Evolutionary conservation across 495 filamentous ascomycete genomes (phyloP).

Genomic region (Penicillium paradoxum): DNA sequence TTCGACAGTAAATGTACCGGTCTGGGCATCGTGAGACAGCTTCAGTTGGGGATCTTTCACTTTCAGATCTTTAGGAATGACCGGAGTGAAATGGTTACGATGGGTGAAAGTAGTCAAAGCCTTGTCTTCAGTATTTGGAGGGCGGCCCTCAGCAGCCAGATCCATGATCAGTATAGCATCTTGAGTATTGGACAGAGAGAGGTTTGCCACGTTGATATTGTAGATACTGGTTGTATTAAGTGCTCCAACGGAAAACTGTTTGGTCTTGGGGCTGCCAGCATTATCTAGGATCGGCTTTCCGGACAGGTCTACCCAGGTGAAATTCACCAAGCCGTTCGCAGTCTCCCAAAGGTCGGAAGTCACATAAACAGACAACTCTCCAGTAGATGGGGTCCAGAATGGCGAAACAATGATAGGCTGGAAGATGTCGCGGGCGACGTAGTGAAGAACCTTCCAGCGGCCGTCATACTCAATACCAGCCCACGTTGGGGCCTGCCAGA

Average conservation of each 20-base stretch:
- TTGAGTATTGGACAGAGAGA: slow-evolving; percentile 31
- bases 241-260: slow-evolving; percentile 50
- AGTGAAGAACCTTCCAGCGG: slow-evolving; percentile 62
- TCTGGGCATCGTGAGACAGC: slow-evolving; percentile 35
- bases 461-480: slow-evolving; percentile 60
- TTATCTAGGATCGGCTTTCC: slow-evolving; percentile 28
- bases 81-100: slow-evolving; percentile 51
- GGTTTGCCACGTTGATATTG: slow-evolving; percentile 33
- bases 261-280: slow-evolving; percentile 24
- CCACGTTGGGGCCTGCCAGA: slow-evolving; percentile 67
- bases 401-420: slow-evolving; percentile 56
- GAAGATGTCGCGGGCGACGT: slow-evolving; percentile 57
- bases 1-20: slow-evolving; percentile 49
- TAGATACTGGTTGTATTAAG: slow-evolving; percentile 58
- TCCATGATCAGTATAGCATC: slow-evolving; percentile 53
- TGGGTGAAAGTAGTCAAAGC: slow-evolving; percentile 47
- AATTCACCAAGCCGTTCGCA: slow-evolving; percentile 27
- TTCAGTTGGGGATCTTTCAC: slow-evolving; percentile 53
- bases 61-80: slow-evolving; percentile 46
- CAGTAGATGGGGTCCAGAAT: slow-evolving; percentile 53
- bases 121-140: slow-evolving; percentile 46
- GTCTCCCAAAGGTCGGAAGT: slow-evolving; percentile 44
- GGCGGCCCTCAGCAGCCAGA: slow-evolving; percentile 47
- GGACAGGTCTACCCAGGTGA: slow-evolving; percentile 40
- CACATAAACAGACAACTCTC: slow-evolving; percentile 55